These are phyloP conservation scores for Didymella arachidicola DNA, from an alignment of 2,329 filamentous ascomycete genomes.

Conservation along the genomic window DNA sequence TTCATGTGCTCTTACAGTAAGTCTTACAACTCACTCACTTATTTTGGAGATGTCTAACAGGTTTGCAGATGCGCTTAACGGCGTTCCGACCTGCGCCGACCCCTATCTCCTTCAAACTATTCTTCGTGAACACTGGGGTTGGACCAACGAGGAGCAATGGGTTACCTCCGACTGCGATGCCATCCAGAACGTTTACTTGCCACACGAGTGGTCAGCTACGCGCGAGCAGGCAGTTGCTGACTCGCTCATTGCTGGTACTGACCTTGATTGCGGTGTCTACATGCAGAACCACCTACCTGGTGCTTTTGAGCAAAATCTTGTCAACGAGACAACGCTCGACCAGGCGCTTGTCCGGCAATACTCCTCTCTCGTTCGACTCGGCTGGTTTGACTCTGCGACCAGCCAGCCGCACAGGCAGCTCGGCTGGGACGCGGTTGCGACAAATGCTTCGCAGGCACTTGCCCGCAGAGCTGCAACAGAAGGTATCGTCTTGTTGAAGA, in stretches of 20 bases:
- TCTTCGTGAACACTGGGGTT: slow-evolving; percentile 71
- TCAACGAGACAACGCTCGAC: slow-evolving; percentile 58
- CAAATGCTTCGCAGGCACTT: slow-evolving; percentile 61
- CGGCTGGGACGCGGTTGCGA: slow-evolving; percentile 56
- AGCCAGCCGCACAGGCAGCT: slow-evolving; percentile 37
- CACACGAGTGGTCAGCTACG: slow-evolving; percentile 51
- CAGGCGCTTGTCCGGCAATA: slow-evolving; percentile 63
- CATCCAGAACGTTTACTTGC: slow-evolving; percentile 65
- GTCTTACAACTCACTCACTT: background rate
- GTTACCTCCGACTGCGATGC: slow-evolving; percentile 72
- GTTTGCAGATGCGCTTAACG: slow-evolving; percentile 66
- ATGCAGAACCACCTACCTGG: slow-evolving; percentile 34
- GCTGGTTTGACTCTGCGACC: slow-evolving; percentile 53
- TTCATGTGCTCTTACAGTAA: slow-evolving; percentile 64
- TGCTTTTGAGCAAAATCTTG: slow-evolving; percentile 27
- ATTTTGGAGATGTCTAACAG: slow-evolving; percentile 37
- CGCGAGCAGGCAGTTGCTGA: slow-evolving; percentile 39
- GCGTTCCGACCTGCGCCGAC: slow-evolving; percentile 69
- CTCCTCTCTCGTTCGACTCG: slow-evolving; percentile 62
- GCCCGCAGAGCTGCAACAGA: slow-evolving; percentile 62
- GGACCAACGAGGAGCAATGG: slow-evolving; percentile 67
- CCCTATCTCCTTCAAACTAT: slow-evolving; percentile 69
- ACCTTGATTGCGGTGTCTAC: slow-evolving; percentile 35
- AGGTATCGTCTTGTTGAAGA: slow-evolving; percentile 61
- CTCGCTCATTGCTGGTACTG: slow-evolving; percentile 39